Base-by-base conservation (phyloP, 768 basidiomycete species). In the Ramaria sp. region DNA sequence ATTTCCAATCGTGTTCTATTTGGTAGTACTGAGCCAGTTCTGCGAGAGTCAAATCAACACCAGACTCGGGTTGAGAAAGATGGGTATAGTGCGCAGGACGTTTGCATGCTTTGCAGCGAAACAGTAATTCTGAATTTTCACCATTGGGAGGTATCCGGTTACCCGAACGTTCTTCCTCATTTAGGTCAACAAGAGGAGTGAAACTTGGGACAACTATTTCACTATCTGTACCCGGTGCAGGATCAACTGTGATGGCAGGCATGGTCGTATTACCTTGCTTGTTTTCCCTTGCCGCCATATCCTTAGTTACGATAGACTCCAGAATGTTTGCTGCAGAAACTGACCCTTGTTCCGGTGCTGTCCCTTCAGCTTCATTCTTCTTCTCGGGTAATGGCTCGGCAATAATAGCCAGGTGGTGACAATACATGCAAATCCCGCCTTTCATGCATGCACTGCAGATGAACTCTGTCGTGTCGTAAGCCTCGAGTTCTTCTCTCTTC, bases 31-130 rank as follows among this genome's bases (percentile, higher is more conserved):
- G 61, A 5, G 83, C 87, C n/a, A 83, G 70, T 0, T 78, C 73
- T n/a, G 58, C 62, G 16, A 55, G 59, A 48, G 51, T 56, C 42
- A 69, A 65, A 13, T 61, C 68, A 38, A 66, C 62, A 32, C 67
- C 61, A 27, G 65, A 67, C 9, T 71, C 61, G 20, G 80, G 81
- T 25, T 64, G 54, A 5, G 77, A 76, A 43, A 91, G 69, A 67
- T 93, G 88, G 22, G 69, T 69, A 65, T 95, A 95, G 66, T 96
- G 93, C 8, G 84, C 78, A 4, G 83, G 72, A 44, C 91, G 81
- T 61, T 85, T 88, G 73, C 93, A 96, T 18, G 83, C 76, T 49
- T 82, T 65, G 67, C 93, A 96, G 24, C 93, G 77, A 66, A 90
- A 95, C 32, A 91, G 70, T 9, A 90, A 72, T 41, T 44, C 39